Conservation (phyloP, 805 yeast species). For the Danielozyma ontarioensis region DNA sequence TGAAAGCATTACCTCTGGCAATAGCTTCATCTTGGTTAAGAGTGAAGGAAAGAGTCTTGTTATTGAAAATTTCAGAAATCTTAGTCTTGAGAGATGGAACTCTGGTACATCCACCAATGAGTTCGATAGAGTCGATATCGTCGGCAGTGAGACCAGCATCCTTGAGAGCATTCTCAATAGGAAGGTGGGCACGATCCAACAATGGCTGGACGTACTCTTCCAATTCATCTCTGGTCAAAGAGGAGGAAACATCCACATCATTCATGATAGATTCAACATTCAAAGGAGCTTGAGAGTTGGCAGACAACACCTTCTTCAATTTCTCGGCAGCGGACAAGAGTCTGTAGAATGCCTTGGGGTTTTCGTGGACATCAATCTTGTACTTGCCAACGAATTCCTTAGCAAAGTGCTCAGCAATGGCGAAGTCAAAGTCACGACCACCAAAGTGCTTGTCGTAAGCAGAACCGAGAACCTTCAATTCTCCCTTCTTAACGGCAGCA, state of each 20-base stretch:
- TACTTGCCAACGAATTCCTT: slow-evolving; percentile 86
- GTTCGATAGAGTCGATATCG: slow-evolving; percentile 87
- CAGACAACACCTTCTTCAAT: slow-evolving; percentile 93
- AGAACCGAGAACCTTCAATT: slow-evolving; percentile 85
- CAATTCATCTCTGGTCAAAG: slow-evolving; percentile 83
- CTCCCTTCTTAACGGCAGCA: slow-evolving; percentile 93
- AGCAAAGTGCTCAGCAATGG: slow-evolving; percentile 92
- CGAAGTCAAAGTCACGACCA: slow-evolving; percentile 94
- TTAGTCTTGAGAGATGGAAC: slow-evolving; percentile 88
- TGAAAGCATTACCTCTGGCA: slow-evolving; percentile 98
- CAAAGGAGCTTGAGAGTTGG: slow-evolving; percentile 91
- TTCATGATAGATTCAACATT: slow-evolving; percentile 95
- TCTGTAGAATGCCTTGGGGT: slow-evolving; percentile 94
- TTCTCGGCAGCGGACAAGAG: slow-evolving; percentile 87
- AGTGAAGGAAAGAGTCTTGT: slow-evolving; percentile 78
- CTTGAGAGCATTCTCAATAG: slow-evolving; percentile 76
- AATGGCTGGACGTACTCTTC: slow-evolving; percentile 86
- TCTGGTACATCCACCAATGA: slow-evolving; percentile 98
- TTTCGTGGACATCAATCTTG: slow-evolving; percentile 86
- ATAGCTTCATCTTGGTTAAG: slow-evolving; percentile 99
- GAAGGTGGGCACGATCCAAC: slow-evolving; percentile 67
- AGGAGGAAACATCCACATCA: slow-evolving; percentile 91
- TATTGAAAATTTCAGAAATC: slow-evolving; percentile 66
- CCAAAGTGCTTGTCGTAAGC: slow-evolving; percentile 96
- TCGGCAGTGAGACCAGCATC: slow-evolving; percentile 68